Percentiles rank a stretch among this genome's conserved stretches.
Evolutionary conservation across 768 basidiomycete genomes (phyloP).

Genomic region (Phlegmacium glaucopus): DNA sequence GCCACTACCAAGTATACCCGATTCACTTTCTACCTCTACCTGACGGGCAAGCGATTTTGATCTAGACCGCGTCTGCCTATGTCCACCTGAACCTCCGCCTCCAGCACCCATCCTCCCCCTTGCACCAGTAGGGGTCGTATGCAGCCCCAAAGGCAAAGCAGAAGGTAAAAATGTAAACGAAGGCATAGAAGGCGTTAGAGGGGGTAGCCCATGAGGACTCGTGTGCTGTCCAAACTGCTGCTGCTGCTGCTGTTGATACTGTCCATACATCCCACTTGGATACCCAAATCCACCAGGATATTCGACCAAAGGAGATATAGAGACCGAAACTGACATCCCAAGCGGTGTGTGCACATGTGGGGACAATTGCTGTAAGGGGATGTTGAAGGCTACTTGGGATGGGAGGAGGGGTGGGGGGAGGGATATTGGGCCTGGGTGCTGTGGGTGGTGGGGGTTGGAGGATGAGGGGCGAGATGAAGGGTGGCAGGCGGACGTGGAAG

Average conservation of each 20-base stretch:
- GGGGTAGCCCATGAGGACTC: conserved; percentile 81
- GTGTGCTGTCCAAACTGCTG: conserved; percentile 23
- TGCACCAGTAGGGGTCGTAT: conserved; percentile 3
- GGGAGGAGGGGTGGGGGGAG: conserved; percentile 13
- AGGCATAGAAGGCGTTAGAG: conserved; percentile 97
- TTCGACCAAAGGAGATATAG: conserved; percentile 31
- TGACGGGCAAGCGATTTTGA: neutral
- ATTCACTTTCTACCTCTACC: neutral
- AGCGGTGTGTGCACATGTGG: conserved; percentile 28
- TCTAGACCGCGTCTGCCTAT: no score
- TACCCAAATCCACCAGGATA: conserved; percentile 33
- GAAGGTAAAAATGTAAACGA: conserved; percentile 81
- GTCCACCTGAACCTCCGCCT: neutral
- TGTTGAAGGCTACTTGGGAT: neutral
- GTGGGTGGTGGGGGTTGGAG: conserved; percentile 3
- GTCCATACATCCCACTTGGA: conserved; percentile 13
- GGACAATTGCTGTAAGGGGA: conserved; percentile 20
- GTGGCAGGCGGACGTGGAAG: conserved; percentile 2
- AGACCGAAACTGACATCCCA: conserved; percentile 22
- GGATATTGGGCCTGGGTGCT: conserved; percentile 12
- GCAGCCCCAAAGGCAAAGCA: conserved; percentile 18
- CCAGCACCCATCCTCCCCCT: conserved; percentile 1
- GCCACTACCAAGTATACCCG: no score
- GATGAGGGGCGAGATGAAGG: no score
- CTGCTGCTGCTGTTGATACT: conserved; percentile 13